A percentile compares a stretch with the other conserved stretches of the same genome.
These are phyloP conservation scores for Tanacetum coccineum DNA, from an alignment of 129 eudicot species.

Conservation along the genomic window DNA sequence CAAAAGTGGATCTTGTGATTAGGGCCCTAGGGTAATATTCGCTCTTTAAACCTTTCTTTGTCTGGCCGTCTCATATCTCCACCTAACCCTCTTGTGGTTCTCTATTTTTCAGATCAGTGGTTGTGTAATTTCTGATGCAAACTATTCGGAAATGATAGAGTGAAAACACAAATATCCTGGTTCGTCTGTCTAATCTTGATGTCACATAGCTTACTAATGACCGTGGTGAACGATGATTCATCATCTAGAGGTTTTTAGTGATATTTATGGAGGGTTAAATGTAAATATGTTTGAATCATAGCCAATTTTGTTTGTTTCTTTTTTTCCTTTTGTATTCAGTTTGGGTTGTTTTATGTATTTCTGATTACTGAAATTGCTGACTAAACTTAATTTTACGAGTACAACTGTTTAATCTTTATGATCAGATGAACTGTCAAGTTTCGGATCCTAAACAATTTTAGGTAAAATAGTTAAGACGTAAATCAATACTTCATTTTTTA, in stretches of 20 bases:
- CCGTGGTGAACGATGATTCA: no score
- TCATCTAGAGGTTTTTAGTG: no score
- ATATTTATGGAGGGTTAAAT: no score
- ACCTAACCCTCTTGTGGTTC: conserved; percentile 4
- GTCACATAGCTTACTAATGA: no score
- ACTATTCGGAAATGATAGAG: neutral
- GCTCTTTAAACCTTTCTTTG: neutral
- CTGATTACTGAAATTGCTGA: no score
- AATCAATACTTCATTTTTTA: no score
- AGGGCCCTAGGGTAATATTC: neutral
- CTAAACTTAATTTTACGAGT: no score
- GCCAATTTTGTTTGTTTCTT: neutral
- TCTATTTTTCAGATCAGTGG: conserved; percentile 13
- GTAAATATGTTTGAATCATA: neutral
- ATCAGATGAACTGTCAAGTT: neutral
- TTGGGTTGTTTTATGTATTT: neutral
- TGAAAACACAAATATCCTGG: neutral
- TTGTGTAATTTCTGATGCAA: neutral
- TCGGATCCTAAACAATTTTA: no score
- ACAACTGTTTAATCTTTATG: neutral
- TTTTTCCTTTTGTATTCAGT: neutral
- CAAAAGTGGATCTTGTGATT: conserved; percentile 9
- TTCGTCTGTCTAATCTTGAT: no score
- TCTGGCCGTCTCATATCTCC: conserved; percentile 5
- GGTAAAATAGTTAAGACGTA: no score